These are phyloP conservation scores for Nidularia sp. DNA, from an alignment of 768 basidiomycete species.

Conservation along the genomic window DNA sequence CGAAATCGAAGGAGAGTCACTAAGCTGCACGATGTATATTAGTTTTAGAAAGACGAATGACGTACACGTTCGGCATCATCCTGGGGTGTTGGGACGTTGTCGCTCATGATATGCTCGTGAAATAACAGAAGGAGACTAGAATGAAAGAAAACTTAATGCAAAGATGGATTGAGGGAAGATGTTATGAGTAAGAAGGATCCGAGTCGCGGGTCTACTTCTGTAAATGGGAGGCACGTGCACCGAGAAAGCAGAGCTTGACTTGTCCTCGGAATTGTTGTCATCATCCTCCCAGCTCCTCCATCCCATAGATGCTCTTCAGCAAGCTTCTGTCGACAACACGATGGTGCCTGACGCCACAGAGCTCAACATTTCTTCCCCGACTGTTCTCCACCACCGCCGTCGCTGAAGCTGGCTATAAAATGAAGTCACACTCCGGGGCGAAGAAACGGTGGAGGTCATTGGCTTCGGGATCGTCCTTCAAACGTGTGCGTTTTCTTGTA, in stretches of 20 bases:
- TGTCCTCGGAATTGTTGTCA: too few species aligned
- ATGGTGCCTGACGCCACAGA: not conserved
- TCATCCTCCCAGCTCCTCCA: not conserved
- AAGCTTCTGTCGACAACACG: not conserved
- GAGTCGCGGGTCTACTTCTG: not conserved
- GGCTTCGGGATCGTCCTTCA: conserved; percentile 61
- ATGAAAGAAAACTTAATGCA: not conserved
- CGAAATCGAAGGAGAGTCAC: not conserved
- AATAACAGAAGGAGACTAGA: not conserved
- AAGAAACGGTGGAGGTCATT: conserved; percentile 80
- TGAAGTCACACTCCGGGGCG: conserved; percentile 77
- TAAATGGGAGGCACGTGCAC: not conserved
- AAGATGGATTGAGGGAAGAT: not conserved
- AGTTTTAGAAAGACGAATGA: conserved; percentile 1
- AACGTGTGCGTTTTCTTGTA: conserved; percentile 51
- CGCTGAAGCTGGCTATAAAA: conserved; percentile 62
- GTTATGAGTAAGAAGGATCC: not conserved
- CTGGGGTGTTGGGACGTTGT: conserved; percentile 46
- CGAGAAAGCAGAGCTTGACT: too few species aligned
- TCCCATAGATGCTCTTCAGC: not conserved
- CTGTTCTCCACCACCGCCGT: conserved; percentile 59
- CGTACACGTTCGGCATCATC: conserved; percentile 81
- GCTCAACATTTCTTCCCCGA: conserved; percentile 21
- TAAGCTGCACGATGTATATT: conserved; percentile 2
- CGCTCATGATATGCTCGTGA: conserved; percentile 23